These are phyloP conservation scores for Litchi chinensis DNA, from an alignment of 345 rosid species.

Conservation along the genomic window DNA sequence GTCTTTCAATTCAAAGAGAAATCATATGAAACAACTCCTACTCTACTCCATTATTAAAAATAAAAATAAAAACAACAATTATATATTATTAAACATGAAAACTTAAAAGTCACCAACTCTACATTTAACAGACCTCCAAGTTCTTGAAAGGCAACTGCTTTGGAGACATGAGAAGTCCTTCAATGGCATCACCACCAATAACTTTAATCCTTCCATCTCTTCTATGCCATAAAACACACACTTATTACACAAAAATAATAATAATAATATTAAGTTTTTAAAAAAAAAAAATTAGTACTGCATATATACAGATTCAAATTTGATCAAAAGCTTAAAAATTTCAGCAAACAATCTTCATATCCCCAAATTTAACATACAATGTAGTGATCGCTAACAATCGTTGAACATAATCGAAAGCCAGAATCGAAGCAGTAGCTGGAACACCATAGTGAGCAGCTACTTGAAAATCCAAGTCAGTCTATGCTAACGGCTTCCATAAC, in stretches of 20 bases:
- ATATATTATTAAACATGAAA: too few species aligned
- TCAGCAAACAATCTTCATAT: background rate
- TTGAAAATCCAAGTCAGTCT: too few species aligned
- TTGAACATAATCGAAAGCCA: constrained; percentile 66
- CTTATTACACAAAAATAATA: background rate
- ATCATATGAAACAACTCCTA: too few species aligned
- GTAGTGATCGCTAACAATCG: constrained; percentile 62
- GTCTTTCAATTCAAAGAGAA: too few species aligned
- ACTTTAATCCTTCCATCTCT: constrained; percentile 79
- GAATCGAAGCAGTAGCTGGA: too few species aligned
- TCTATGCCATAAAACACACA: constrained; percentile 6
- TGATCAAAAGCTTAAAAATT: background rate
- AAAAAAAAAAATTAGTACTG: background rate
- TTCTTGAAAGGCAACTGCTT: constrained; percentile 53
- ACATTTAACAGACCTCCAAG: too few species aligned
- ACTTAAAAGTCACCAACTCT: too few species aligned
- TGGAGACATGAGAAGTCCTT: constrained; percentile 60
- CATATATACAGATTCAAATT: background rate
- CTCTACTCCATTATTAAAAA: too few species aligned
- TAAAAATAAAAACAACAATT: too few species aligned
- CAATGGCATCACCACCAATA: constrained; percentile 66
- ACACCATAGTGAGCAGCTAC: too few species aligned
- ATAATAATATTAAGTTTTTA: too few species aligned
- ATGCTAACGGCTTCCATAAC: too few species aligned
- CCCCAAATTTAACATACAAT: constrained; percentile 43